These are phyloP conservation scores for Wolfiporia cocos DNA, from an alignment of 1,284 basidiomycete species.

Conservation along the genomic window DNA sequence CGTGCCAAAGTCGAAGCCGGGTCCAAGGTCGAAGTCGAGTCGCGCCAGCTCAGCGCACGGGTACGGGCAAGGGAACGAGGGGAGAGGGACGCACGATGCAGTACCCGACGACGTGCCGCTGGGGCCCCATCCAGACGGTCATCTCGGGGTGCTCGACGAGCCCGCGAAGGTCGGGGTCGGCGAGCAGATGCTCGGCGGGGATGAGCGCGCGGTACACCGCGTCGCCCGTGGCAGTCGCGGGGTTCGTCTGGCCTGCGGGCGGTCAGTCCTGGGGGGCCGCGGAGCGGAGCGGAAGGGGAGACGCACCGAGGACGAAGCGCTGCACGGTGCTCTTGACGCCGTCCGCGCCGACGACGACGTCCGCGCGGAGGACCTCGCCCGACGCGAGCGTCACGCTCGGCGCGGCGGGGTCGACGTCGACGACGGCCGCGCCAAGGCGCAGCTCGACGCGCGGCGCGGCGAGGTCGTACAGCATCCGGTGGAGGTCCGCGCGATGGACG, in stretches of 20 bases:
- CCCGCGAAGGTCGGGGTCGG: constrained; percentile 42
- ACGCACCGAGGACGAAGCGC: constrained; percentile 36
- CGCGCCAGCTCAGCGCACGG: too few relatives aligned
- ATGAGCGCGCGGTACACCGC: constrained; percentile 44
- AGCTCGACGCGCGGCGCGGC: constrained; percentile 40
- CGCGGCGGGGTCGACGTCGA: constrained; percentile 32
- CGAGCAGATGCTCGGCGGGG: constrained; percentile 37
- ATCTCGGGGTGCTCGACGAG: constrained; percentile 36
- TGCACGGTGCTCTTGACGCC: constrained; percentile 48
- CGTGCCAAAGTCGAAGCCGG: too few relatives aligned
- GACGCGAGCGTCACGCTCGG: constrained; percentile 31
- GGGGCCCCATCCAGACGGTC: constrained; percentile 39
- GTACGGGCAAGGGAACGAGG: not conserved
- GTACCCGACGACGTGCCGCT: constrained; percentile 38
- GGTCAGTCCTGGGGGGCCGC: too few relatives aligned
- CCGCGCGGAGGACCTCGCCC: constrained; percentile 33
- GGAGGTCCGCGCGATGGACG: constrained; percentile 53
- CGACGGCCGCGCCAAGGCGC: constrained; percentile 40
- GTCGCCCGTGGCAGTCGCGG: constrained; percentile 44
- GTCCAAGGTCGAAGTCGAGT: too few relatives aligned
- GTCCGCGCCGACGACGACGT: constrained; percentile 39
- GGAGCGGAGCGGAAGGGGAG: too few relatives aligned
- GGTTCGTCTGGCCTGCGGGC: constrained; percentile 22
- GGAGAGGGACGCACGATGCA: constrained; percentile 31
- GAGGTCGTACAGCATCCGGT: constrained; percentile 45